These are phyloP conservation scores for Cyberlindnera veronae DNA, from an alignment of 805 yeast genomes.

Conservation along the genomic window DNA sequence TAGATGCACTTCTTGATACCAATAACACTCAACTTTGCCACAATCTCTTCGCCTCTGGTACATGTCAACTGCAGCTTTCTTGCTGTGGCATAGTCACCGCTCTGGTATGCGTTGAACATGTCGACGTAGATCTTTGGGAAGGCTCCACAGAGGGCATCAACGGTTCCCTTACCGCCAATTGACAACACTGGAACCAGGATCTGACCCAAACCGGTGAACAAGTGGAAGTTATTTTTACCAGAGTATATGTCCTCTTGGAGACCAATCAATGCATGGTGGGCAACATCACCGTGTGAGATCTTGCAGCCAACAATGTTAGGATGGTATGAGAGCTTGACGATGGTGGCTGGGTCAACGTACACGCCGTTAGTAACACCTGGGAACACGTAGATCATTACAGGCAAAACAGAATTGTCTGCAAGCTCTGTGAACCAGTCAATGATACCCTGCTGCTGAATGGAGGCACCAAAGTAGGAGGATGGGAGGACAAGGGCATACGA, in stretches of 20 bases:
- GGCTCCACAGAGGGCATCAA: constrained; percentile 51
- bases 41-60: constrained; percentile 40
- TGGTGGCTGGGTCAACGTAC: constrained; percentile 33
- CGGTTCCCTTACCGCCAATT: constrained; percentile 47
- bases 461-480: constrained; percentile 46
- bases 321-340: constrained; percentile 34
- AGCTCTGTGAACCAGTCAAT: constrained; percentile 39
- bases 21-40: constrained; percentile 40
- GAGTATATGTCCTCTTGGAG: constrained; percentile 36
- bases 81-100: constrained; percentile 41
- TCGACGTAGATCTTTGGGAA: constrained; percentile 47
- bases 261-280: constrained; percentile 44
- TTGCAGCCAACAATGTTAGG: constrained; percentile 48
- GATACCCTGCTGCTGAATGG: constrained; percentile 43
- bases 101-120: constrained; percentile 36
- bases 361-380: constrained; percentile 43
- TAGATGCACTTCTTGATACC: constrained; percentile 45
- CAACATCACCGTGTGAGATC: constrained; percentile 48
- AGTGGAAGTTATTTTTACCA: constrained; percentile 36
- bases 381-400: constrained; percentile 40
- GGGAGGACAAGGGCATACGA: constrained; percentile 39
- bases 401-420: constrained; percentile 37
- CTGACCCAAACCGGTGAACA: constrained; percentile 51
- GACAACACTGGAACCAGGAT: constrained; percentile 43
- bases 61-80: constrained; percentile 38